These are phyloP conservation scores for Cladosporium sp. DNA, from an alignment of 2,329 filamentous ascomycete species.

Conservation along the genomic window DNA sequence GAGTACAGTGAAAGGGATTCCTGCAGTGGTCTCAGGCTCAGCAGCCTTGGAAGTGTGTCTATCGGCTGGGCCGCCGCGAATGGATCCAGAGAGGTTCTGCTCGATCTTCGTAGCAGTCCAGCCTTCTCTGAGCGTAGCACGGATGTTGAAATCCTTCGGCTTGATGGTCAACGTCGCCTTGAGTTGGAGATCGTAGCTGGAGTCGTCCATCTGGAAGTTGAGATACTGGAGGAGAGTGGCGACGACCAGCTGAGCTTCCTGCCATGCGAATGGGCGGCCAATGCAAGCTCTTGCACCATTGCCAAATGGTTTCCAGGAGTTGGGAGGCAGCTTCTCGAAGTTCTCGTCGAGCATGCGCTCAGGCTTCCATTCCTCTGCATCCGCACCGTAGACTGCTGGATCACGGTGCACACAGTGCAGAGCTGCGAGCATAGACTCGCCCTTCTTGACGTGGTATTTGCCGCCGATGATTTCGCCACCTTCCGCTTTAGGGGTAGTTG, in stretches of 20 bases:
- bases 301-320: slow-evolving; percentile 58
- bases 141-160: slow-evolving; percentile 59
- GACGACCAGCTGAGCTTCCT: slow-evolving; percentile 60
- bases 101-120: slow-evolving; percentile 42
- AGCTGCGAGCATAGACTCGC: slow-evolving; percentile 47
- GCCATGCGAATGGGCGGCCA: slow-evolving; percentile 66
- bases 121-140: slow-evolving; percentile 50
- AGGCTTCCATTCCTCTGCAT: slow-evolving; percentile 62
- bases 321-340: slow-evolving; percentile 47
- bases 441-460: slow-evolving; percentile 55
- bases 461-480: slow-evolving; percentile 48
- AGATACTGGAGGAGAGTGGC: slow-evolving; percentile 67
- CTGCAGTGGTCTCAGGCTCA: slow-evolving; percentile 7
- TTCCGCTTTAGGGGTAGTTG: slow-evolving; percentile 51
- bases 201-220: slow-evolving; percentile 59
- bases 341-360: slow-evolving; percentile 68
- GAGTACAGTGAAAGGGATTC: slow-evolving; percentile 57
- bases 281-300: slow-evolving; percentile 68
- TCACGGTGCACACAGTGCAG: slow-evolving; percentile 57
- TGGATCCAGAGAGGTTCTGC: slow-evolving; percentile 27
- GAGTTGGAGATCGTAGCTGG: slow-evolving; percentile 53
- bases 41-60: slow-evolving; percentile 1
- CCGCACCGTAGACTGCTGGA: slow-evolving; percentile 59
- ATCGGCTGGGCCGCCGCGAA: slow-evolving; percentile 7
- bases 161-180: slow-evolving; percentile 58